Evolutionary conservation across 2,329 filamentous ascomycete species (phyloP).

Genomic region (Sarocladiaceae sp.): DNA sequence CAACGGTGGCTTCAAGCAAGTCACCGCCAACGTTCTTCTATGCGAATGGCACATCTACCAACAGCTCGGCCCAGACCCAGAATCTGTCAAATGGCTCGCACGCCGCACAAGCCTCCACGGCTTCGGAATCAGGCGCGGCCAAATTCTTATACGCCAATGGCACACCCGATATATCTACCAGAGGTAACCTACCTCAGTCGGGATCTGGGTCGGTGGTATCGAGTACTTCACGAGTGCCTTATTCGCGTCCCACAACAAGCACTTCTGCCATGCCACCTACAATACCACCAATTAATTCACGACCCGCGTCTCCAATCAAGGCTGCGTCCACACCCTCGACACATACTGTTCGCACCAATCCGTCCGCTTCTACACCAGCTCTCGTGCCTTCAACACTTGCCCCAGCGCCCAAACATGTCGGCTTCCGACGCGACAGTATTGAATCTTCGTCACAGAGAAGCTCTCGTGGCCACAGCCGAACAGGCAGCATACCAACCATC

Average conservation of each 20-base stretch:
- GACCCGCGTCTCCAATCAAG: constrained; percentile 49
- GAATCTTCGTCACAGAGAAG: constrained; percentile 20
- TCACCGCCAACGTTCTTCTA: constrained; percentile 45
- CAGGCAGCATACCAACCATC: constrained; percentile 30
- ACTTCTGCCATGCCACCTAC: constrained; percentile 16
- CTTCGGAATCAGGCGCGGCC: constrained; percentile 36
- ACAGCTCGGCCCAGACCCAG: constrained; percentile 28
- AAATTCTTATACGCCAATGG: constrained; percentile 77
- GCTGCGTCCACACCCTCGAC: constrained; percentile 17
- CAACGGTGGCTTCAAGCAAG: not conserved
- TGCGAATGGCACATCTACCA: constrained; percentile 41
- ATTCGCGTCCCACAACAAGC: constrained; percentile 32
- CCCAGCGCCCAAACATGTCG: constrained; percentile 23
- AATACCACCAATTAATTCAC: constrained; percentile 22
- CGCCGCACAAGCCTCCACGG: constrained; percentile 12
- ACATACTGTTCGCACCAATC: constrained; percentile 14
- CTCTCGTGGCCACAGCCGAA: constrained; percentile 29
- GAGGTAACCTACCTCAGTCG: constrained; percentile 19
- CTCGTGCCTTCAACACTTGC: constrained; percentile 28
- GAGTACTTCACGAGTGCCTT: constrained; percentile 34
- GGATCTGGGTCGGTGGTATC: constrained; percentile 41
- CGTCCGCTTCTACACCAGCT: constrained; percentile 29
- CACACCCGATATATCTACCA: constrained; percentile 38
- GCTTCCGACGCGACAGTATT: constrained; percentile 33
- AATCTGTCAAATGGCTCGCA: not conserved